phyloP scores from a whole-genome alignment of 208 protist genomes.

The Crithidia brevicula region DNA sequence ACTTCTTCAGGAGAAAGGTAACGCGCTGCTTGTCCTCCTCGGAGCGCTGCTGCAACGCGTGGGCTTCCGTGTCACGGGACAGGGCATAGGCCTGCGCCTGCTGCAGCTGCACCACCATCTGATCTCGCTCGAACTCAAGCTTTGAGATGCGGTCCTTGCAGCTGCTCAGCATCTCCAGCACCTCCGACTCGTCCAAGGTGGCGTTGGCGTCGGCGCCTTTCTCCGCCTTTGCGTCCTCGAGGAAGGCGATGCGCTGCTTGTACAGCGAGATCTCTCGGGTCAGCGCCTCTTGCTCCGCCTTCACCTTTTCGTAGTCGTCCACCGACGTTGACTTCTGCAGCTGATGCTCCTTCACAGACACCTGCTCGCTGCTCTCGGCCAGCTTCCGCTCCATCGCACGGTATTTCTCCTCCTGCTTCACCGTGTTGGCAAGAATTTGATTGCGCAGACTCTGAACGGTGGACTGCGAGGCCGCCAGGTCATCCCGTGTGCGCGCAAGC shows the following conservation, averaged over 20 bases:
- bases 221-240: constrained; percentile 28
- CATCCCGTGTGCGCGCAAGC: constrained; percentile 22
- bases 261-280: constrained; percentile 46
- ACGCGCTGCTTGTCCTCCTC: constrained; percentile 85
- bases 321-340: constrained; percentile 33
- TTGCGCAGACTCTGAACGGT: constrained; percentile 32
- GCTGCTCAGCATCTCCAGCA: constrained; percentile 55
- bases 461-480: constrained; percentile 22
- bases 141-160: constrained; percentile 66
- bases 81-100: constrained; percentile 47
- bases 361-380: constrained; percentile 37
- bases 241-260: constrained; percentile 37
- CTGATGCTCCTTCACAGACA: constrained; percentile 36
- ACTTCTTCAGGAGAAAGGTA: constrained; percentile 78
- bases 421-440: constrained; percentile 32
- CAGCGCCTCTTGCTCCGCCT: constrained; percentile 45
- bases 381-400: constrained; percentile 45
- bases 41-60: constrained; percentile 42
- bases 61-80: constrained; percentile 47
- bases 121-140: constrained; percentile 66
- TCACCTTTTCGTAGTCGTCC: constrained; percentile 44
- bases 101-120: constrained; percentile 53
- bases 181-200: constrained; percentile 46
- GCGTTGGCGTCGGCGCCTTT: constrained; percentile 2
- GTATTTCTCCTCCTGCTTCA: constrained; percentile 43